These are phyloP conservation scores for Neurospora sp. DNA, from an alignment of 495 filamentous ascomycete genomes.

Conservation along the genomic window DNA sequence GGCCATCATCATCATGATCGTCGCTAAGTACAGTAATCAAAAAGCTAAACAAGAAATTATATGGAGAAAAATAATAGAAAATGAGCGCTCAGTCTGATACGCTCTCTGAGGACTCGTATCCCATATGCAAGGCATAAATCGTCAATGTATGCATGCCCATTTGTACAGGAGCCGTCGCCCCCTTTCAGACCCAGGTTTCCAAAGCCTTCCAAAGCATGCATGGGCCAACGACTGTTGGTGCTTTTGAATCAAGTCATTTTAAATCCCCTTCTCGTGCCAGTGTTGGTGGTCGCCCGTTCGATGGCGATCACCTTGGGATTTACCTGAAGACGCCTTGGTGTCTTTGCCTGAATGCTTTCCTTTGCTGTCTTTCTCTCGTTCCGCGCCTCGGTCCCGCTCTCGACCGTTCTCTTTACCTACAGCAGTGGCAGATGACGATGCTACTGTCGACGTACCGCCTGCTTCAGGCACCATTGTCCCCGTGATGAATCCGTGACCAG, in stretches of 20 bases:
- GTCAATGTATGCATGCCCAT: background rate
- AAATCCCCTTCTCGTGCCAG: background rate
- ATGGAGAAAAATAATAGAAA: background rate
- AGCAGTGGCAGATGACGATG: background rate
- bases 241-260: background rate
- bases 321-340: background rate
- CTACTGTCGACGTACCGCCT: constrained; percentile 4
- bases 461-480: background rate
- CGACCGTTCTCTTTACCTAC: constrained; percentile 4
- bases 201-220: background rate
- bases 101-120: background rate
- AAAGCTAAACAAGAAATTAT: background rate
- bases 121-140: background rate
- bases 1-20: background rate
- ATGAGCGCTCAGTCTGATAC: background rate
- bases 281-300: background rate
- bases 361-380: constrained; percentile 22
- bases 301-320: background rate
- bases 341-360: background rate
- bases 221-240: background rate
- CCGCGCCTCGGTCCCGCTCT: constrained; percentile 24
- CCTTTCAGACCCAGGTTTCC: background rate
- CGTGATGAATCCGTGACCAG: background rate
- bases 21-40: background rate
- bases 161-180: background rate